A percentile compares a stretch with the other conserved stretches of the same genome.
Conservation (phyloP, 768 basidiomycete species). For the Collybia sp. region DNA sequence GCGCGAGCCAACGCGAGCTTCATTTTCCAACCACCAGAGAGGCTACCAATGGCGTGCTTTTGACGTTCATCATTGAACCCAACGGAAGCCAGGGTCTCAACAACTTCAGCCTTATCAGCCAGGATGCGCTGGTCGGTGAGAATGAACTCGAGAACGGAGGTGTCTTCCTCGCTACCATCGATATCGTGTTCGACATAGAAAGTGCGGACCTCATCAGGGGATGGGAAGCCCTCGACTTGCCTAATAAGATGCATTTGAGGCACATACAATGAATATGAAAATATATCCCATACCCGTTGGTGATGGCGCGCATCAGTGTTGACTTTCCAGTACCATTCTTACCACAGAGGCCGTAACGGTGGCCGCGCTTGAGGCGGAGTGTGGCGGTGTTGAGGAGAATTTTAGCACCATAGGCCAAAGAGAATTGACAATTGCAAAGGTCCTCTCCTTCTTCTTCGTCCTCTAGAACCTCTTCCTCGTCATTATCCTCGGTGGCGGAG, state of each 20-base stretch:
- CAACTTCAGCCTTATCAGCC: conserved; percentile 62
- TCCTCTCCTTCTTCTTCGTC: conserved; percentile 99
- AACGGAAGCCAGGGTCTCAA: conserved; percentile 82
- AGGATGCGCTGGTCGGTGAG: conserved; percentile 79
- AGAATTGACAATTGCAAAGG: conserved; percentile 98
- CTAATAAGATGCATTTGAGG: conserved; percentile 27
- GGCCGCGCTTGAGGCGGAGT: conserved; percentile 96
- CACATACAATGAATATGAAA: conserved; percentile 3
- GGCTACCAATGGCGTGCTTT: conserved; percentile 75
- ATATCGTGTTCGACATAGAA: conserved; percentile 99
- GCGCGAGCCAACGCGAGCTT: conserved; percentile 96
- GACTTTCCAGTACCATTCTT: conserved; percentile 99
- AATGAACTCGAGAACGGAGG: conserved; percentile 87
- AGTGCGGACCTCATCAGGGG: conserved; percentile 93
- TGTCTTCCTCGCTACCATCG: conserved; percentile 91
- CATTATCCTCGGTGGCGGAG: conserved; percentile 75
- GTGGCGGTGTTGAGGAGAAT: conserved; percentile 95
- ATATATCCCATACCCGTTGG: conserved; percentile 55
- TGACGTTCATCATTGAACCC: conserved; percentile 91
- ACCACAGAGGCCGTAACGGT: conserved; percentile 97
- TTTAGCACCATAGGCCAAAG: conserved; percentile 97
- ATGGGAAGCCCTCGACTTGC: conserved; percentile 98
- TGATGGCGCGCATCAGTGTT: conserved; percentile 90
- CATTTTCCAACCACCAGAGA: conserved; percentile 99
- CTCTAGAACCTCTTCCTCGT: conserved; percentile 62